phyloP scores from a whole-genome alignment of 1,139 yeast species.

The Taphrina wiesneri region DNA sequence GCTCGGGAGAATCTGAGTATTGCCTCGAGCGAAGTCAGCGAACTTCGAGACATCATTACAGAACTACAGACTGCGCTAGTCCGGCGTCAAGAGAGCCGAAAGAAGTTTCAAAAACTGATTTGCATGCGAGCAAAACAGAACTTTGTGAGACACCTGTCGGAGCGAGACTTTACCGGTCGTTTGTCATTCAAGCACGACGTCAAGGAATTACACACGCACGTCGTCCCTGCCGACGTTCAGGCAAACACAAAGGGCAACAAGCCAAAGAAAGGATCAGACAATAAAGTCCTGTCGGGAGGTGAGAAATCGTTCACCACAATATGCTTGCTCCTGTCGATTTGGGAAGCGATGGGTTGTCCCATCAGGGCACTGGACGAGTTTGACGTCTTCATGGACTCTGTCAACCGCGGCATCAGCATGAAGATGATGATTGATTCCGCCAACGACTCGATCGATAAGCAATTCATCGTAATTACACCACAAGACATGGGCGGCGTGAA shows the following conservation, averaged over 20 bases:
- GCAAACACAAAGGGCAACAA: slow-evolving; percentile 51
- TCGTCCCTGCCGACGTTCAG: slow-evolving; percentile 42
- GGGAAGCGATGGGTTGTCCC: slow-evolving; percentile 88
- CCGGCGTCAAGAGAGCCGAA: slow-evolving; percentile 38
- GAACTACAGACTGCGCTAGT: slow-evolving; percentile 37
- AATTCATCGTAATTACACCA: slow-evolving; percentile 91
- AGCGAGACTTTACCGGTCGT: slow-evolving; percentile 74
- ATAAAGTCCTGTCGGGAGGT: slow-evolving; percentile 90
- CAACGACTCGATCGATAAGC: slow-evolving; percentile 62
- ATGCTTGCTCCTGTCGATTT: slow-evolving; percentile 80
- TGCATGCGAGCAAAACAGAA: slow-evolving; percentile 40
- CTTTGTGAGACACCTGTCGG: slow-evolving; percentile 43
- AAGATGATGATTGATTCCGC: slow-evolving; percentile 66
- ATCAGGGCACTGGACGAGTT: slow-evolving; percentile 93
- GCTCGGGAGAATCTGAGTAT: slow-evolving; percentile 33
- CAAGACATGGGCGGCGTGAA: slow-evolving; percentile 60
- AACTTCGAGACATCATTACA: slow-evolving; percentile 32
- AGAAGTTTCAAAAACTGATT: slow-evolving; percentile 38
- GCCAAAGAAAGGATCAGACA: slow-evolving; percentile 63
- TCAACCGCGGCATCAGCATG: slow-evolving; percentile 79
- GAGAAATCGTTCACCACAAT: slow-evolving; percentile 94
- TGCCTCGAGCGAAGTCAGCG: slow-evolving; percentile 34
- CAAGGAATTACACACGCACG: slow-evolving; percentile 22
- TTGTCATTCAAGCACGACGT: slow-evolving; percentile 60
- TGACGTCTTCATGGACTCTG: slow-evolving; percentile 97